phyloP scores from a whole-genome alignment of 2,329 filamentous ascomycete species.

The Boeremia exigua region DNA sequence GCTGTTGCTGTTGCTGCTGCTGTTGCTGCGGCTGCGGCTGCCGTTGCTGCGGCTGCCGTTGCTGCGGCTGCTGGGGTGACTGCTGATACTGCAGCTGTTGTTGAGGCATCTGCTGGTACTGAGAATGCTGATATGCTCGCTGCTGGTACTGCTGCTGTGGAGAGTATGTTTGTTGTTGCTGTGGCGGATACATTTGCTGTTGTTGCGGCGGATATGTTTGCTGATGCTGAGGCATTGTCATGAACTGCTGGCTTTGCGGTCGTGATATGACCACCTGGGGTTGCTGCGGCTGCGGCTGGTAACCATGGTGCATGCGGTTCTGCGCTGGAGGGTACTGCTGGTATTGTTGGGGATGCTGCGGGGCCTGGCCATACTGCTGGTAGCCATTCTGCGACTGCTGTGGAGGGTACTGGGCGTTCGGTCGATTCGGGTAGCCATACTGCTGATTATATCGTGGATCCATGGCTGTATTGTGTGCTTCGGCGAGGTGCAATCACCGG shows the following conservation, averaged over 20 bases:
- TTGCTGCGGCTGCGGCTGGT: conserved; percentile 24
- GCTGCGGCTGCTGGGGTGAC: conserved; percentile 23
- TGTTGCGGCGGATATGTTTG: conserved; percentile 9
- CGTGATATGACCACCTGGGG: conserved; percentile 31
- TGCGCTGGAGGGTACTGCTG: conserved; percentile 28
- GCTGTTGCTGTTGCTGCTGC: background rate
- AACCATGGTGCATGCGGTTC: conserved; percentile 30
- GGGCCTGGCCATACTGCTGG: conserved; percentile 33
- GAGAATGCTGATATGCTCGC: conserved; percentile 21
- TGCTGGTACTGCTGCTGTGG: conserved; percentile 16
- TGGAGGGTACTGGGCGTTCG: conserved; percentile 39
- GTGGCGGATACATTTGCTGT: conserved; percentile 1
- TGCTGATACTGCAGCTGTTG: conserved; percentile 23
- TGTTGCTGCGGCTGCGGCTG: conserved; percentile 26
- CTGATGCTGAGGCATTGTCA: conserved; percentile 24
- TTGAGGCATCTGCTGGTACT: conserved; percentile 17
- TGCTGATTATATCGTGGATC: conserved; percentile 46
- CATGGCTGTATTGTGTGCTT: conserved; percentile 24
- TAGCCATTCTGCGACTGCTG: conserved; percentile 37
- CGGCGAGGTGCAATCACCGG: conserved; percentile 20
- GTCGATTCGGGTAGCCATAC: conserved; percentile 37
- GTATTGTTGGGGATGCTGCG: conserved; percentile 32
- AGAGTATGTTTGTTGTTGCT: conserved; percentile 22
- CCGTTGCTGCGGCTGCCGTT: conserved; percentile 22
- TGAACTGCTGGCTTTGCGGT: conserved; percentile 33